Evolutionary conservation across 2,329 filamentous ascomycete genomes (phyloP).

Genomic region (Xylariaceae sp.): DNA sequence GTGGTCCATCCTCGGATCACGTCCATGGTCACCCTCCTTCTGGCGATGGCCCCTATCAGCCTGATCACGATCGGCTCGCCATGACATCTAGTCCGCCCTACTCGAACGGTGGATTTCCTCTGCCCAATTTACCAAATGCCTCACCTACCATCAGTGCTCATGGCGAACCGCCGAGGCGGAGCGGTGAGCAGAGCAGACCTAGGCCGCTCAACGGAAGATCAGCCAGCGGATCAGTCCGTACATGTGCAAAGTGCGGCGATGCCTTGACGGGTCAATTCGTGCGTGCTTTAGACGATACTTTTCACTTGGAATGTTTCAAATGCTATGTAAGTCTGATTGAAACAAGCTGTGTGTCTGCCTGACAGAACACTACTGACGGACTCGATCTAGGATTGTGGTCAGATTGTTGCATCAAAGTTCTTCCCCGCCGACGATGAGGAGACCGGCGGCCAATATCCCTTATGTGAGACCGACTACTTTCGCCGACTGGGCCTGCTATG

Average conservation of each 20-base stretch:
- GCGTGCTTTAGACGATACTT: slow-evolving; percentile 85
- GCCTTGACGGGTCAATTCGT: slow-evolving; percentile 92
- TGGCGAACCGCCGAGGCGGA: slow-evolving; percentile 45
- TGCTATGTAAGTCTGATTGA: slow-evolving; percentile 69
- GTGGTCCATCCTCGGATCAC: slow-evolving; percentile 32
- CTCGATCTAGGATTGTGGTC: slow-evolving; percentile 73
- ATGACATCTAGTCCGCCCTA: slow-evolving; percentile 32
- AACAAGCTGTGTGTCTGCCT: neutral
- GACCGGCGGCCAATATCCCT: slow-evolving; percentile 78
- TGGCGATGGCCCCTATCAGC: slow-evolving; percentile 28
- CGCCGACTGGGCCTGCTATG: slow-evolving; percentile 85
- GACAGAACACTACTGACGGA: slow-evolving; percentile 8
- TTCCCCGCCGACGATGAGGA: slow-evolving; percentile 93
- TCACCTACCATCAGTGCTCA: slow-evolving; percentile 37
- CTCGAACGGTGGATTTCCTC: slow-evolving; percentile 27
- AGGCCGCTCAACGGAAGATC: slow-evolving; percentile 49
- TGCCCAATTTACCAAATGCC: slow-evolving; percentile 30
- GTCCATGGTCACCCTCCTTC: slow-evolving; percentile 29
- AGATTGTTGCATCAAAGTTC: slow-evolving; percentile 98
- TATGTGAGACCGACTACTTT: slow-evolving; percentile 98
- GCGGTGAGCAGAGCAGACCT: slow-evolving; percentile 54
- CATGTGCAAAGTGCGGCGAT: slow-evolving; percentile 84
- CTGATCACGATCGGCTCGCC: slow-evolving; percentile 30
- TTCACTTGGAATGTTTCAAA: slow-evolving; percentile 96
- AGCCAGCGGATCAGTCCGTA: slow-evolving; percentile 55